phyloP scores from a whole-genome alignment of 495 filamentous ascomycete species.

The Cercophora samala region DNA sequence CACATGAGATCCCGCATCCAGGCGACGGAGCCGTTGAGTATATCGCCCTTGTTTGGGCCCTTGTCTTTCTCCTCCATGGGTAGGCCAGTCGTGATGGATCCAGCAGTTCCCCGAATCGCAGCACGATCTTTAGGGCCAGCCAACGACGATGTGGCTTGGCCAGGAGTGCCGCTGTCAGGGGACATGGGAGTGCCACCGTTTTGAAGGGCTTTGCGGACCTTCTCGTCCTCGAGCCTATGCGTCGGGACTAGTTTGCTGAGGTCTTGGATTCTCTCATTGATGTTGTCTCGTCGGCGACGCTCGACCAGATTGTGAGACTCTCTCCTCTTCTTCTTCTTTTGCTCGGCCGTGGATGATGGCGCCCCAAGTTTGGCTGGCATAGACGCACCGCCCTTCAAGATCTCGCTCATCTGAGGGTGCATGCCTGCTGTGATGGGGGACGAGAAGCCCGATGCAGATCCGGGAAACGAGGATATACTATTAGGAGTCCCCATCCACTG shows the following conservation, averaged over 20 bases:
- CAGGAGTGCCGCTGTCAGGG: slow-evolving; percentile 40
- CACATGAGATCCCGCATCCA: slow-evolving; percentile 99
- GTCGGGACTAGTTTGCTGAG: slow-evolving; percentile 87
- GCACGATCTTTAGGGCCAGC: slow-evolving; percentile 81
- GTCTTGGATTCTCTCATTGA: slow-evolving; percentile 97
- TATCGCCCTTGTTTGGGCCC: slow-evolving; percentile 97
- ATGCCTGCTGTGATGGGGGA: slow-evolving; percentile 57
- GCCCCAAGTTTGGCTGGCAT: slow-evolving; percentile 54
- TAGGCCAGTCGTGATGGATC: slow-evolving; percentile 85
- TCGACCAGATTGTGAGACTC: slow-evolving; percentile 97
- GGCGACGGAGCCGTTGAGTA: slow-evolving; percentile 92
- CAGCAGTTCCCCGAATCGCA: slow-evolving; percentile 61
- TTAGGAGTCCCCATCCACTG: slow-evolving; percentile 77
- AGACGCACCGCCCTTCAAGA: slow-evolving; percentile 53
- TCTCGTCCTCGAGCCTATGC: slow-evolving; percentile 94
- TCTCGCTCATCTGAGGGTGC: slow-evolving; percentile 50
- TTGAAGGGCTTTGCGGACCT: slow-evolving; percentile 87
- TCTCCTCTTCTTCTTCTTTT: slow-evolving; percentile 81
- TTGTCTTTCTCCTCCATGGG: slow-evolving; percentile 97
- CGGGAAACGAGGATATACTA: slow-evolving; percentile 73
- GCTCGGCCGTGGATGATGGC: slow-evolving; percentile 58
- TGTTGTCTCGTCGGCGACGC: slow-evolving; percentile 90
- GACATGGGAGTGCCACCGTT: slow-evolving; percentile 54
- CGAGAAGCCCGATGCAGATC: slow-evolving; percentile 64
- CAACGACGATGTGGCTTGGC: slow-evolving; percentile 83